Percentiles rank a stretch among this genome's conserved stretches.
Evolutionary conservation across 805 yeast genomes (phyloP).

Genomic region (Saccharomycopsis malanga): DNA sequence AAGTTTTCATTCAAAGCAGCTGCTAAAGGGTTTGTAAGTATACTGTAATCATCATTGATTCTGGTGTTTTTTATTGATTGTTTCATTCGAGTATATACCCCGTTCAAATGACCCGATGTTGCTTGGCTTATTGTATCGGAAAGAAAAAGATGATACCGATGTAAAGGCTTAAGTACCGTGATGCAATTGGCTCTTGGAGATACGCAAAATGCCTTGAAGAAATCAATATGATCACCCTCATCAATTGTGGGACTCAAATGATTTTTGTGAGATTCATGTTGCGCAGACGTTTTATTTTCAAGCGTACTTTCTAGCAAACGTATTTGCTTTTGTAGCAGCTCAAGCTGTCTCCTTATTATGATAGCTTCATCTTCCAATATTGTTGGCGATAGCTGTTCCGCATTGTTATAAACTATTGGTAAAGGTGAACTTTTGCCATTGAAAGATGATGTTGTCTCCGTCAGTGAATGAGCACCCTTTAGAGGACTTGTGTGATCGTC

Average conservation of each 20-base stretch:
- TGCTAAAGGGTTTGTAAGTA: constrained; percentile 6
- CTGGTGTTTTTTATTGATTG: constrained; percentile 2
- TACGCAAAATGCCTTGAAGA: not conserved
- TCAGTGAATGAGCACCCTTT: not conserved
- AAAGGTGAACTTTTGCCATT: not conserved
- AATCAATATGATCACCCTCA: not conserved
- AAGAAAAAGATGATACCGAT: not conserved
- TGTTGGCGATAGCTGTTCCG: no score
- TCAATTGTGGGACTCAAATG: not conserved
- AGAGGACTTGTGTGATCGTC: no score
- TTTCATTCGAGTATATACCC: constrained; percentile 7
- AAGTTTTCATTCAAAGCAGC: constrained; percentile 10
- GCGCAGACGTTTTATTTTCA: no score
- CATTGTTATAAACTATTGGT: no score
- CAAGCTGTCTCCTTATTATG: no score
- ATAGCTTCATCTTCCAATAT: no score
- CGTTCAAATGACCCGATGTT: not conserved
- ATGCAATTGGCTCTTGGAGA: not conserved
- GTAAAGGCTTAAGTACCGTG: not conserved
- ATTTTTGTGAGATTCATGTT: no score
- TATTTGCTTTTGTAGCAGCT: no score
- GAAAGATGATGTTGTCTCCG: not conserved
- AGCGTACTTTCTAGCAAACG: no score
- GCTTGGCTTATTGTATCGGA: not conserved
- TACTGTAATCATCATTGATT: not conserved